A percentile compares a stretch with the other conserved stretches of the same genome.
Evolutionary conservation across 805 yeast species (phyloP).

Genomic region (Kazachstania africana): DNA sequence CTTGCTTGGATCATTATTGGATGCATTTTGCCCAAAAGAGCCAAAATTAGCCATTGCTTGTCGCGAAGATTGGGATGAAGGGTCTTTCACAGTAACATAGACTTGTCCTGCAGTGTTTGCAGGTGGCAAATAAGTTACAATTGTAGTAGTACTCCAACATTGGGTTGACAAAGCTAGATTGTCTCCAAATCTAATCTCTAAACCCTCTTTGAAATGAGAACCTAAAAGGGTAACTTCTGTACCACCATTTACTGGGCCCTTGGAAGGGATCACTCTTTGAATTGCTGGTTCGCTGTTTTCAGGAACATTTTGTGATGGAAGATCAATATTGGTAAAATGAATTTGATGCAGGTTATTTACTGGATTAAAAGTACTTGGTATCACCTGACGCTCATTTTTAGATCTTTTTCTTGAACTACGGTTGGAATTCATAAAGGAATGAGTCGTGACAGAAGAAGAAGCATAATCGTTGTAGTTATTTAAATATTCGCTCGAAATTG

Average conservation of each 20-base stretch:
- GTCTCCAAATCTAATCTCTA: slow-evolving; percentile 78
- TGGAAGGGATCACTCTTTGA: slow-evolving; percentile 85
- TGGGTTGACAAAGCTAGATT: slow-evolving; percentile 73
- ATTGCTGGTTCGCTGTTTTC: slow-evolving; percentile 37
- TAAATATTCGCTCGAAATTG: slow-evolving; percentile 15
- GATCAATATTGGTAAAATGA: not conserved
- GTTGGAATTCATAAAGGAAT: not conserved
- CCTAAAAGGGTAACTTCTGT: slow-evolving; percentile 89
- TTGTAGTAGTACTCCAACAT: slow-evolving; percentile 92
- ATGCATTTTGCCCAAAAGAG: not conserved
- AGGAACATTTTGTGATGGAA: not conserved
- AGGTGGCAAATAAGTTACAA: slow-evolving; percentile 90
- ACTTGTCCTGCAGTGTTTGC: slow-evolving; percentile 86
- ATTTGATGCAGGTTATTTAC: not conserved
- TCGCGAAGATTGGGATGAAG: slow-evolving; percentile 21
- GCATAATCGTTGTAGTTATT: slow-evolving; percentile 1
- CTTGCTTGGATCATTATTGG: not conserved
- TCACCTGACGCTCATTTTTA: not conserved
- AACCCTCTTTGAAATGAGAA: slow-evolving; percentile 70
- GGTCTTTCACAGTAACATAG: slow-evolving; percentile 64
- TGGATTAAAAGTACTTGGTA: not conserved
- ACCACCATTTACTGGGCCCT: slow-evolving; percentile 94
- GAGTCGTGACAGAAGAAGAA: slow-evolving; percentile 2
- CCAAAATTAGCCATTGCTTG: not conserved
- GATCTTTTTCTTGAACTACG: not conserved